These are phyloP conservation scores for Miscanthus lutarioriparius DNA, from an alignment of 176 grass and related monocot genomes.

Conservation along the genomic window DNA sequence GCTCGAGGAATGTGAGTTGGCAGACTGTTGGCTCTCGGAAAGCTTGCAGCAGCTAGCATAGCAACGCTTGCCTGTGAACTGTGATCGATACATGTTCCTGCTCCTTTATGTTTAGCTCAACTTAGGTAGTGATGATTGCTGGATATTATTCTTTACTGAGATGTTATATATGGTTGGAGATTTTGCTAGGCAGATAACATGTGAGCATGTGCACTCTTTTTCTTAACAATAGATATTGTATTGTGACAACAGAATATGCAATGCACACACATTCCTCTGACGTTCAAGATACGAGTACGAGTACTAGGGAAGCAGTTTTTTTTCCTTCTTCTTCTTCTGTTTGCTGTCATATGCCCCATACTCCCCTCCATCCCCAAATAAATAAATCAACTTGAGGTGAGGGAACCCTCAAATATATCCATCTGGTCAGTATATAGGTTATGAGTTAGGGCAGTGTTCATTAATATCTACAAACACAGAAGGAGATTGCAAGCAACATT, in stretches of 20 bases:
- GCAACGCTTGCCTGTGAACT: slow-evolving; percentile 16
- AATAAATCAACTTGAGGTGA: not conserved
- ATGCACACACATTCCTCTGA: slow-evolving; percentile 34
- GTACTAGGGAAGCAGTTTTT: not conserved
- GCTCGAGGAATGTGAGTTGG: slow-evolving; percentile 51
- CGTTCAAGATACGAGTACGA: slow-evolving; percentile 24
- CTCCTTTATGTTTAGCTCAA: slow-evolving; percentile 36
- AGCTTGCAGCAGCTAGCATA: slow-evolving; percentile 16
- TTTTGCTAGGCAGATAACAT: slow-evolving; percentile 34
- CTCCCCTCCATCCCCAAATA: not conserved
- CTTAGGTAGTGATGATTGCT: slow-evolving; percentile 35
- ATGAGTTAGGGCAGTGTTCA: slow-evolving; percentile 15
- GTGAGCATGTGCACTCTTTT: slow-evolving; percentile 32
- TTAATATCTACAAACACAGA: slow-evolving; percentile 37
- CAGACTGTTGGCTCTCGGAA: slow-evolving; percentile 25
- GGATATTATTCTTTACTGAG: slow-evolving; percentile 40
- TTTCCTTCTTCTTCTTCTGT: not conserved
- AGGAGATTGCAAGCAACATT: slow-evolving; percentile 46
- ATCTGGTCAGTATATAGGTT: slow-evolving; percentile 33
- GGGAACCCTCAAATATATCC: slow-evolving; percentile 16
- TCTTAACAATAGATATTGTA: slow-evolving; percentile 4
- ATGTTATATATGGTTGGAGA: slow-evolving; percentile 17
- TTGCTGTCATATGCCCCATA: slow-evolving; percentile 24
- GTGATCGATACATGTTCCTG: slow-evolving; percentile 34
- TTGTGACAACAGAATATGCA: slow-evolving; percentile 36